phyloP scores from a whole-genome alignment of 768 basidiomycete species.

The Suillus bovinus region DNA sequence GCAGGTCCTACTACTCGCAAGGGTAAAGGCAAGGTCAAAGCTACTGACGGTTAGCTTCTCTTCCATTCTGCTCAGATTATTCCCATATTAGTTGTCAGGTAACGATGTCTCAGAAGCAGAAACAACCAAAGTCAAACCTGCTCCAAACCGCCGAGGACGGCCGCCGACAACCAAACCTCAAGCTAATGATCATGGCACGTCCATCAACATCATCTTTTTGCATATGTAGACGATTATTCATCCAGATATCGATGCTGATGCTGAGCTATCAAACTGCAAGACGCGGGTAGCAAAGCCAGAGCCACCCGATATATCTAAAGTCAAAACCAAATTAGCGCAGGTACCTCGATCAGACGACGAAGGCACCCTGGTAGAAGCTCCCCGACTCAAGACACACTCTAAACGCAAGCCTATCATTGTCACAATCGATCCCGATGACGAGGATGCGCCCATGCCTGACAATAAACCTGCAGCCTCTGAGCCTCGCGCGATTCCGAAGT shows the following conservation, averaged over 20 bases:
- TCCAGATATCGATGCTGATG: neutral
- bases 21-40: neutral
- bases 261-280: constrained; percentile 10
- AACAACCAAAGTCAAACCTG: constrained; percentile 3
- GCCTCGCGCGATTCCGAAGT: neutral
- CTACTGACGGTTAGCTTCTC: neutral
- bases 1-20: neutral
- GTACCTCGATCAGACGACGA: constrained; percentile 27
- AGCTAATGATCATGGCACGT: neutral
- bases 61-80: neutral
- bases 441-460: neutral
- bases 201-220: neutral
- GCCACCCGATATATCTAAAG: neutral
- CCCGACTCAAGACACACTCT: constrained; percentile 4
- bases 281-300: neutral
- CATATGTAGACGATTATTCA: neutral
- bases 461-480: neutral
- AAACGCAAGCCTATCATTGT: constrained; percentile 9
- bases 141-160: constrained; percentile 19
- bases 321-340: constrained; percentile 13
- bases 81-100: neutral
- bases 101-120: constrained; percentile 7
- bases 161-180: constrained; percentile 18
- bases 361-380: constrained; percentile 25
- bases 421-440: constrained; percentile 2